Base-by-base conservation (phyloP, 2,329 filamentous ascomycete genomes). In the Colletotrichum musicola region DNA sequence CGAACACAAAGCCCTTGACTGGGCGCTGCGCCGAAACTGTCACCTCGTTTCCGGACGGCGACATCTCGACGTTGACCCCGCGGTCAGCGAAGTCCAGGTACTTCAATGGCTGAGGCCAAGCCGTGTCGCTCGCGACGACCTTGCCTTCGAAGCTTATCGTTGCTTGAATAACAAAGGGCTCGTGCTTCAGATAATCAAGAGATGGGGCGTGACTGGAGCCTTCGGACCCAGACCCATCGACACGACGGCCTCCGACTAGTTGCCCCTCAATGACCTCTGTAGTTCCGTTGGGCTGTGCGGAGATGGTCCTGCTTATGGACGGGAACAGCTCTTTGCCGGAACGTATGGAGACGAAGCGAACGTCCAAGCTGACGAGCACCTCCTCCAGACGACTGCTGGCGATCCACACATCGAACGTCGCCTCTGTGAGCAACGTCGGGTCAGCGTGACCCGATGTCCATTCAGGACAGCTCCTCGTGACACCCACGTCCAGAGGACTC, bases 41-140 rank as follows among this genome's bases (percentile, higher is more conserved):
- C 40, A 42, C 40, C 40, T 42, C 40, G 13, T 42, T 4, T 6
- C 16, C 6, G 40, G 16, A 20, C 7, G 46, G 44, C 7, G 46
- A 60, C 7, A 40, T 18, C 30, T 54, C 49, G 20, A 82, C 72
- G 6, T 72, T 73, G 18, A 88, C 74, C 0, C 77, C 74, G 27
- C 84, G 81, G 44, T 82, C 77, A 9, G 80, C 75, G 46, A 90
- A 78, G 71, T 85, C 82, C 1, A 88, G 76, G 70, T 89, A 89
- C 75, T 90, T 90, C 55, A 90, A 72, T 0, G 89, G 88, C 50
- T 90, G 86, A 0, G 88, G 88, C 88, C 88, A 90, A 40, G 86
- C 85, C 10, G 82, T 79, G 64, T 86, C 85, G 12, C 82, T 77
- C 4, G 85, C 81, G 1, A 87, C 73, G n/a, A 82, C 74, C n/a